Base-by-base conservation (phyloP, 2,329 filamentous ascomycete genomes). In the Nemania sp. region DNA sequence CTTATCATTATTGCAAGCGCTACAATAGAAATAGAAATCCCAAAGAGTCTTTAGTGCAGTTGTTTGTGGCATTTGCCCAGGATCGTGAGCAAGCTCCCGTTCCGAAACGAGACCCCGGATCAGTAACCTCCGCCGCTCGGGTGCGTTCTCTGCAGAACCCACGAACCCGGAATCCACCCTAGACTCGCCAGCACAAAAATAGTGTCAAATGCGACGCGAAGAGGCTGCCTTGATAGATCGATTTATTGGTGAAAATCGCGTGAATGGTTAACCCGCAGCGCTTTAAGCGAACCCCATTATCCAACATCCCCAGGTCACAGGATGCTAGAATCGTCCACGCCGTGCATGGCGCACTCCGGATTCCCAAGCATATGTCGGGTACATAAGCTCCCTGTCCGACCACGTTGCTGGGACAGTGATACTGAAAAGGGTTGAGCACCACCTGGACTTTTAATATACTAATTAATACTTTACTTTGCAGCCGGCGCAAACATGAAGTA, bases 41-140 rank as follows among this genome's bases (percentile, higher is more conserved):
- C 4, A 3, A 31, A 20, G 8, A 33, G 15, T 37, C 3, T n/a
- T 11, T 12, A 22, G 19, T 19, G 19, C 9, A 19, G 6, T 12
- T n/a, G 12, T 31, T 53, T 17, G 20, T 46, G 31, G 24, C 5
- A 3, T 47, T 19, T 8, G 22, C 17, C 20, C n/a, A n/a, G 33
- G 31, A 19, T 33, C 3, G 37, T 33, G 30, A 24, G 23, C 28
- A 43, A 30, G 12, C 12, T 48, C 41, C 36, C 42, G 57, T 64
- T 61, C 64, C 57, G 42, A 57, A 64, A 62, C 49, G 40, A 62
- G 59, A 22, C 12, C 36, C 58, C 64, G 64, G 64, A 66, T 47
- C 49, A 34, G 40, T 43, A 62, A 57, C 56, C 59, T 66, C 64
- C 64, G 64, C 57, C 52, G 52, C n/a, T 40, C 7, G 5, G 24